These are phyloP conservation scores for Zasmidium angulare DNA, from an alignment of 2,329 filamentous ascomycete genomes.

Conservation along the genomic window DNA sequence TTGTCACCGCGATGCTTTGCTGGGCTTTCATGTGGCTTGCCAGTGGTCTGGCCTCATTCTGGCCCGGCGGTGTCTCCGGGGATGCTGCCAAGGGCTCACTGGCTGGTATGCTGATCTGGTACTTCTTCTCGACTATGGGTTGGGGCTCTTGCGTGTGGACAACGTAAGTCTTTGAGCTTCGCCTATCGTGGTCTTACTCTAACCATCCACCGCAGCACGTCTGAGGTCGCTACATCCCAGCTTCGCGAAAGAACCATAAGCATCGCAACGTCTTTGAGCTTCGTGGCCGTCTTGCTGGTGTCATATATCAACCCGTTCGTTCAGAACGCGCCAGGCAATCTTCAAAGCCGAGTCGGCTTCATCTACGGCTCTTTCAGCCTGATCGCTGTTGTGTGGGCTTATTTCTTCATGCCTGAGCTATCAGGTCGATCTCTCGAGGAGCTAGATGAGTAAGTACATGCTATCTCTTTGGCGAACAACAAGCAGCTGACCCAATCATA, in stretches of 20 bases:
- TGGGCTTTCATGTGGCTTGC: background rate
- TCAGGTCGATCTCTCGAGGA: constrained; percentile 6
- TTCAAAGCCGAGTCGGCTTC: constrained; percentile 3
- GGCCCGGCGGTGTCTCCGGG: background rate
- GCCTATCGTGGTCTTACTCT: no score
- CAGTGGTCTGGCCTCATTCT: background rate
- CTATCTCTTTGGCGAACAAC: background rate
- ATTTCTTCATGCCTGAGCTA: constrained; percentile 11
- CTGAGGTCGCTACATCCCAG: constrained; percentile 1
- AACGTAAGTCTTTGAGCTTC: background rate
- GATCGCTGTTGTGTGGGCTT: background rate
- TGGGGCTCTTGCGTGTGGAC: constrained; percentile 3
- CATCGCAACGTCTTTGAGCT: constrained; percentile 3
- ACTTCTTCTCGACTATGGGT: constrained; percentile 8
- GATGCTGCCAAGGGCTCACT: background rate
- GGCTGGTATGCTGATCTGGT: background rate
- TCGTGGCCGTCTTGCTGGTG: constrained; percentile 1
- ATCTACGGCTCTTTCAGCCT: constrained; percentile 1
- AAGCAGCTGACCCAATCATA: background rate
- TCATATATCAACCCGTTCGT: constrained; percentile 8
- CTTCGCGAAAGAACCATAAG: constrained; percentile 5
- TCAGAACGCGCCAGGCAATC: constrained; percentile 4
- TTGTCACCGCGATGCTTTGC: background rate
- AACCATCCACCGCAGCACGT: background rate
- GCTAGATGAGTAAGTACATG: constrained; percentile 3